Evolutionary conservation across 176 grass and related monocot genomes (phyloP), one percentile per base, ranked within the genome.

Genomic region (Chloris gayana): DNA sequence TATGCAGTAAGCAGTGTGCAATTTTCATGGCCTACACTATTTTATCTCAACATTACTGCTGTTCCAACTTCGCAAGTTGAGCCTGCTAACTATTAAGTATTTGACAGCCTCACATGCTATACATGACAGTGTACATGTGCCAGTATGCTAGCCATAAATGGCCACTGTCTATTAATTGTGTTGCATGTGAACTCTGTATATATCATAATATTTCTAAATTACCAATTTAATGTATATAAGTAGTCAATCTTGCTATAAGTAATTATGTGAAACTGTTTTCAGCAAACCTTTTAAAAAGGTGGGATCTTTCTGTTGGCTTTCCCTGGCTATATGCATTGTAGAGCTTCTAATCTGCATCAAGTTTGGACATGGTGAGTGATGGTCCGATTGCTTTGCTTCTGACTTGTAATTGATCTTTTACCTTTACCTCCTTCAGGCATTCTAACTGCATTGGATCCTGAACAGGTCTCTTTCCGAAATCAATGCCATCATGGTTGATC

Each of bases 331-430:
- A 76, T 99, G 96, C 93, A 93, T 99, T 62, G 67, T 99, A 35
- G 96, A 99, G 72, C 96, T 99, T 84, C 93, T 99, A 69, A 90
- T 95, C 39, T 95, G 96, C 77, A 91, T 95, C 64, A 99, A 99
- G 75, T 99, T 99, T 80, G 92, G 96, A 26, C 75, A 89, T 63
- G 96, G 96, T 99, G 51, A 72, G 74, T 45, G 24, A 39, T 35
- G 14, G 7, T 78, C 30, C 3, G 31, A 21, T 26, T 82, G 79
- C 25, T 33, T 30, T 6, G 46, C 14, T 56, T 34, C 34, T 12
- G 26, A 68, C 37, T 54, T 25, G 29, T 5, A 27, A 50, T 19
- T 42, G 64, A 15, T 80, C 25, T 83, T n/a, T 42, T 58, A 15
- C 73, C 25, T 83, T 37, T 45, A 42, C 31, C 17, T 75, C 27